Evolutionary conservation across 306 rosid species (phyloP).

Genomic region (Quercus glauca): DNA sequence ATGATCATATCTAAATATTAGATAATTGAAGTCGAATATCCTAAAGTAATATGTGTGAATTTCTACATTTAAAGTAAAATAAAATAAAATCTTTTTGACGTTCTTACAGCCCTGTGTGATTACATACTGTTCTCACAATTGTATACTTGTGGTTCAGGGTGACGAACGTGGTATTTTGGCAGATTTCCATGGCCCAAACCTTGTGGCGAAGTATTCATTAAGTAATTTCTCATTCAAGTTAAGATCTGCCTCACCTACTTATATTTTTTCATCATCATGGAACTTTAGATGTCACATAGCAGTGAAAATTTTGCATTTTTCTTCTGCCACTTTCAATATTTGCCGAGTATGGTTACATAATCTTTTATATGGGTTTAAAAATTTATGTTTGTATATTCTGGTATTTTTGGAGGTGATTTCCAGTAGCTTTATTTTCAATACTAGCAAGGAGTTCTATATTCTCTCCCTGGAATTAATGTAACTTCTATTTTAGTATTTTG

Average conservation of each 20-base stretch:
- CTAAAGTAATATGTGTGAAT: not conserved
- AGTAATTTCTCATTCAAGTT: slow-evolving; percentile 99
- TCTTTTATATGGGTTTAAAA: not conserved
- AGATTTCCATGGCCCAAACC: slow-evolving; percentile 50
- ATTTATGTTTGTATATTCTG: not conserved
- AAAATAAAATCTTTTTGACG: not conserved
- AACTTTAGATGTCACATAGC: not conserved
- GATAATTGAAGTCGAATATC: not conserved
- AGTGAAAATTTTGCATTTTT: slow-evolving; percentile 4
- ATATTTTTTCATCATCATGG: slow-evolving; percentile 11
- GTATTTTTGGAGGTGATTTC: not conserved
- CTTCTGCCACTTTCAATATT: not conserved
- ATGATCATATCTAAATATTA: not conserved
- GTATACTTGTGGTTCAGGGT: slow-evolving; percentile 53
- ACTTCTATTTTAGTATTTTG: not conserved
- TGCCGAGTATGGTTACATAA: not conserved
- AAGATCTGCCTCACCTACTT: slow-evolving; percentile 14
- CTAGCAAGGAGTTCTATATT: not conserved
- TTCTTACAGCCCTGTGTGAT: slow-evolving; percentile 11
- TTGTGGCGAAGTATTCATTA: slow-evolving; percentile 65
- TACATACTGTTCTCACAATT: slow-evolving; percentile 26
- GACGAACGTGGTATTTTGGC: slow-evolving; percentile 85
- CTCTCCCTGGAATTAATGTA: not conserved
- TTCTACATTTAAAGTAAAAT: not conserved
- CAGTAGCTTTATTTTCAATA: not conserved